A percentile compares a stretch with the other conserved stretches of the same genome.
phyloP scores from a whole-genome alignment of 164 flowering plant genomes.

The Macadamia tetraphylla region DNA sequence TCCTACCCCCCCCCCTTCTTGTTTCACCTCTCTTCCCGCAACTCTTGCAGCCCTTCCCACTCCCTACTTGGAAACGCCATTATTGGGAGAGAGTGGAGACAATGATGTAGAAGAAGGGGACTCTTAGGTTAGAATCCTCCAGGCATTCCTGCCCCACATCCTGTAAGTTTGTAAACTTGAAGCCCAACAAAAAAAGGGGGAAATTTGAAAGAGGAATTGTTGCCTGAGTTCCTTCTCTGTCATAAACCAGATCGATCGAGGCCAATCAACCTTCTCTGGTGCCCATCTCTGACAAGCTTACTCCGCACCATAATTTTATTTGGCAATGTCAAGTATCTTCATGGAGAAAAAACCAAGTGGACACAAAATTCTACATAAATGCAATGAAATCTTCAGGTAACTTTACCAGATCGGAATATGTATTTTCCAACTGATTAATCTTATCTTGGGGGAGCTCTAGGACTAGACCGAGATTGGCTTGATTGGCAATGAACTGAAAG shows the following conservation, averaged over 20 bases:
- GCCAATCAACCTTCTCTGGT: slow-evolving; percentile 81
- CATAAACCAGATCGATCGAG: slow-evolving; percentile 81
- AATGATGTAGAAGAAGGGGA: too few relatives aligned
- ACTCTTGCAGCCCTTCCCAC: too few relatives aligned
- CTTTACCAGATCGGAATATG: slow-evolving; percentile 22
- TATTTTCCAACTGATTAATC: slow-evolving; percentile 11
- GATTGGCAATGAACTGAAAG: slow-evolving; percentile 35
- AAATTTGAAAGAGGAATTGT: too few relatives aligned
- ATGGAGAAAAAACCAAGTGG: slow-evolving; percentile 63
- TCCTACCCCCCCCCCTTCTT: too few relatives aligned
- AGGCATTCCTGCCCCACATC: too few relatives aligned
- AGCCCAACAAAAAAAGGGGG: too few relatives aligned
- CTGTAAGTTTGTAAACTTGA: too few relatives aligned
- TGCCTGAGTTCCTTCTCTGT: slow-evolving; percentile 57
- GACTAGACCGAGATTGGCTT: slow-evolving; percentile 70
- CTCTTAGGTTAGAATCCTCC: too few relatives aligned
- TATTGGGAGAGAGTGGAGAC: too few relatives aligned
- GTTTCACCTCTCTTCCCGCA: too few relatives aligned
- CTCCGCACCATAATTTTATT: slow-evolving; percentile 44
- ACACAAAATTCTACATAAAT: slow-evolving; percentile 54
- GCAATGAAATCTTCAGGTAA: slow-evolving; percentile 31
- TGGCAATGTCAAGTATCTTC: slow-evolving; percentile 72
- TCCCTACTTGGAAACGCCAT: too few relatives aligned
- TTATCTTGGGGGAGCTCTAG: slow-evolving; percentile 53
- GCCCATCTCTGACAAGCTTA: slow-evolving; percentile 50